Percentiles rank a stretch among this genome's conserved stretches.
Evolutionary conservation across 352 stramenopile species (phyloP).

Genomic region (Phytophthora pseudosyringae): DNA sequence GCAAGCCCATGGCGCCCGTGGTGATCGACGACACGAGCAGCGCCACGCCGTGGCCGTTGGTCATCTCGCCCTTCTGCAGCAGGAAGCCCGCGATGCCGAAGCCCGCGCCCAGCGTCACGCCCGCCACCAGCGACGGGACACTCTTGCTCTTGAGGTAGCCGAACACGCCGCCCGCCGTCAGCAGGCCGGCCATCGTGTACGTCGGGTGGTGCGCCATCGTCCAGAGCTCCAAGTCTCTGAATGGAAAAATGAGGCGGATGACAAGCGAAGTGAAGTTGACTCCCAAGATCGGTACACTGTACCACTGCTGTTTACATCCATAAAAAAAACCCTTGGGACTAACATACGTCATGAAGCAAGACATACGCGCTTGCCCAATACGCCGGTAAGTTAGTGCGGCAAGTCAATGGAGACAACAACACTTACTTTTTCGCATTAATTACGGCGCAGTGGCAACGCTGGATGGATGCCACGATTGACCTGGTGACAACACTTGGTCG

Average conservation of each 20-base stretch:
- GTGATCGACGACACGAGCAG: slow-evolving; percentile 86
- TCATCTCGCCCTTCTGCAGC: slow-evolving; percentile 84
- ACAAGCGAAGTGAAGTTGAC: slow-evolving; percentile 11
- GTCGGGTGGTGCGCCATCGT: slow-evolving; percentile 81
- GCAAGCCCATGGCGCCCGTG: slow-evolving; percentile 86
- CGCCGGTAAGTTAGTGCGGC: too few species aligned
- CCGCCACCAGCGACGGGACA: slow-evolving; percentile 81
- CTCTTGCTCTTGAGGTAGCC: slow-evolving; percentile 86
- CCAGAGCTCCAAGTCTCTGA: not conserved
- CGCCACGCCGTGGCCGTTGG: slow-evolving; percentile 80
- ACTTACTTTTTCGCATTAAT: too few species aligned
- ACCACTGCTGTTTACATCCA: slow-evolving; percentile 2
- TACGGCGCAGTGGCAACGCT: too few species aligned
- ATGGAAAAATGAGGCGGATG: slow-evolving; percentile 1
- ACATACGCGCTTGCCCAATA: too few species aligned
- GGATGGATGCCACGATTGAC: too few species aligned
- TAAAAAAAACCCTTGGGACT: too few species aligned
- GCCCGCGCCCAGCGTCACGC: slow-evolving; percentile 78
- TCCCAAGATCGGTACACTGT: slow-evolving; percentile 8
- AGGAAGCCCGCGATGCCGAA: slow-evolving; percentile 83
- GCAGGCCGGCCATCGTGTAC: slow-evolving; percentile 82
- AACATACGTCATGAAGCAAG: too few species aligned
- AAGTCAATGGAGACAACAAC: too few species aligned
- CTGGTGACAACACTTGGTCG: not conserved
- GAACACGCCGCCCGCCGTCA: slow-evolving; percentile 71